Evolutionary conservation across 768 basidiomycete species (phyloP), one percentile per base, ranked within the genome.

Genomic region (Xerocomus potaroensis): DNA sequence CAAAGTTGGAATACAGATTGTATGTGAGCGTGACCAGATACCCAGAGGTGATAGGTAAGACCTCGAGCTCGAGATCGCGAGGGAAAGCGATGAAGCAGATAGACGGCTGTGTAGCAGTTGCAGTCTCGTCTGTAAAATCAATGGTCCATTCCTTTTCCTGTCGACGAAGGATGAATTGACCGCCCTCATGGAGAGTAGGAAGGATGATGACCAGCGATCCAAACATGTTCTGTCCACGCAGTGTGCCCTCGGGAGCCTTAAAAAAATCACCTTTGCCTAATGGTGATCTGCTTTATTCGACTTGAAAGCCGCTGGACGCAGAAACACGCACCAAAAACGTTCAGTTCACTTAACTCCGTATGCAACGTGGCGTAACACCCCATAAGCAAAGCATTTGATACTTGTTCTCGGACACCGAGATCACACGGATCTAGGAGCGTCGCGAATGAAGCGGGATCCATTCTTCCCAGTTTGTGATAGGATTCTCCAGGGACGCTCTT

Each of bases 141-240:
- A 73, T 65, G 0, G 51, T 56, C 66, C 65, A 71, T 34, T 60
- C 45, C 14, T 55, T 63, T 15, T 31, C 7, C 8, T 35, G 44
- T 29, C 69, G 61, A 12, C 65, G 67, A 1, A 81, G 60, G 3
- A 65, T 41, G n/a, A 77, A 65, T 15, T 60, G 56, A 5, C 77
- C 78, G 2, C 76, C 77, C 48, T 73, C 61, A 51, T 79, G 72
- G 0, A 54, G 33, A 0, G 71, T 69, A 9, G 76, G 78, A 41
- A 76, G 70, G 16, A 74, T 65, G 22, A 79, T 51, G 3, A 79
- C 70, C 4, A 81, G 68, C 0, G 77, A 77, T 2, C 72, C 77
- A 41, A 81, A 72, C 71, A 78, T 77, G 19, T 53, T 55, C 6
- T 64, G 61, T 5, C 63, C 55, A 7, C 71, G 69, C 4, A 72